These are phyloP conservation scores for Aegilops sharonensis DNA, from an alignment of 176 grass and related monocot genomes.

Conservation along the genomic window DNA sequence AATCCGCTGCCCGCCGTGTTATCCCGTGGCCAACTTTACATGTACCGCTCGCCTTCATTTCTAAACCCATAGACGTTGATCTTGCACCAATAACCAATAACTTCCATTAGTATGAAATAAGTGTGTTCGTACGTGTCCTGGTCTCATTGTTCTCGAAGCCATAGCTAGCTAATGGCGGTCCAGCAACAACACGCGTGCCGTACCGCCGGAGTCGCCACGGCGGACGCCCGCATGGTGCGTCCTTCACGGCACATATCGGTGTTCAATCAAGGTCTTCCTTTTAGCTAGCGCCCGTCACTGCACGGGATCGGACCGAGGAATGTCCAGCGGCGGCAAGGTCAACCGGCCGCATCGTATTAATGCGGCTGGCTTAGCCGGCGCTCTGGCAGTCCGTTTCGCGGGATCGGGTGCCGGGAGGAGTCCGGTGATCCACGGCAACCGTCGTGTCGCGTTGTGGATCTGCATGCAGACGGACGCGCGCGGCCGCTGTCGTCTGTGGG, in stretches of 20 bases:
- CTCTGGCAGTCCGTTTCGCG: not conserved
- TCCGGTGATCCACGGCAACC: not conserved
- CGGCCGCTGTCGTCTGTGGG: not conserved
- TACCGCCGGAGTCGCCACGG: not conserved
- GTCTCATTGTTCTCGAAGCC: too few relatives aligned
- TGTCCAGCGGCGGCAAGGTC: not conserved
- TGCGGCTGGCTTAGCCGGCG: not conserved
- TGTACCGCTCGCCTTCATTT: not conserved
- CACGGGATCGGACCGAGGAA: not conserved
- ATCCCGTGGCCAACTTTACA: too few relatives aligned
- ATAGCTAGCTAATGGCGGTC: not conserved
- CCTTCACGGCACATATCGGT: not conserved
- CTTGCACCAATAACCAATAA: not conserved
- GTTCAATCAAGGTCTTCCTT: not conserved
- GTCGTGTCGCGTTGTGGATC: not conserved
- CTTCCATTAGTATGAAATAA: not conserved
- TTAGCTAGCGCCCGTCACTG: not conserved
- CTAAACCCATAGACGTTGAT: not conserved
- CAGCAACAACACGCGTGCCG: not conserved
- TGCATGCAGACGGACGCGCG: not conserved
- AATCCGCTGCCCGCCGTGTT: too few relatives aligned
- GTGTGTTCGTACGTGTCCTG: not conserved
- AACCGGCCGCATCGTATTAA: not conserved
- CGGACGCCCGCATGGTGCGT: not conserved
- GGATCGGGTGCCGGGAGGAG: not conserved